Base-by-base conservation (phyloP, 108 stramenopile genomes). In the Fragilariopsis cylindrus region DNA sequence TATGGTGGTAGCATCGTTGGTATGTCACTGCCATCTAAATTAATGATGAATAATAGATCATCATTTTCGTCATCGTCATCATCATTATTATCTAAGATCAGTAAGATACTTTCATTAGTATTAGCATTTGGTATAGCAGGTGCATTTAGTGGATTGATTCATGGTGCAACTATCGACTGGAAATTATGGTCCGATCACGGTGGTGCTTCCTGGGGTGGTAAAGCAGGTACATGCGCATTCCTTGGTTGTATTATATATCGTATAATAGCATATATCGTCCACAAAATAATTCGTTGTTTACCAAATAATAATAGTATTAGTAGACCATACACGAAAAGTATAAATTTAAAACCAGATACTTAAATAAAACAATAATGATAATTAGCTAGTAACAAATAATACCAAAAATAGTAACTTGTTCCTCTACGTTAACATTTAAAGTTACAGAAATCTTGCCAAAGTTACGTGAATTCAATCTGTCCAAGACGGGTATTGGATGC, bases 1-100 rank as follows among this genome's bases (percentile, higher is more conserved):
- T 87, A 87, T 75, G 88, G 84, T 21, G 88, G 88, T 50, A 73
- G 82, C 7, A 87, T 90, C 57, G 82, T 84, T 0, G 88, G 88
- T 44, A 90, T 90, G 88, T 58, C 69, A 11, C 65, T 84, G 13
- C 88, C 88, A 47, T 86, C 86, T 5, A 72, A 87, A 66, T 72
- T 90, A 44, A 79, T 90, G 83, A 60, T 12, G 64, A 77, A 65
- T 85, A 30, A 30, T 30, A 30, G 30, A 30, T 30, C 30, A 30
- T 30, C 30, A 30, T 30, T 30, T 30, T 30, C 30, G 30, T 30
- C 30, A 30, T 82, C 12, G 71, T 69, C 52, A 58, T 75, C 21
- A 74, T 74, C 1, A 73, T 78, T 4, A 69, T 47, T 7, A n/a
- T 16, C 21, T 3, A 56, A 2, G 43, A 30, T 11, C 47, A 57